A percentile compares a stretch with the other conserved stretches of the same genome.
These are phyloP conservation scores for Candida germanica DNA, from an alignment of 805 yeast genomes.

Conservation along the genomic window DNA sequence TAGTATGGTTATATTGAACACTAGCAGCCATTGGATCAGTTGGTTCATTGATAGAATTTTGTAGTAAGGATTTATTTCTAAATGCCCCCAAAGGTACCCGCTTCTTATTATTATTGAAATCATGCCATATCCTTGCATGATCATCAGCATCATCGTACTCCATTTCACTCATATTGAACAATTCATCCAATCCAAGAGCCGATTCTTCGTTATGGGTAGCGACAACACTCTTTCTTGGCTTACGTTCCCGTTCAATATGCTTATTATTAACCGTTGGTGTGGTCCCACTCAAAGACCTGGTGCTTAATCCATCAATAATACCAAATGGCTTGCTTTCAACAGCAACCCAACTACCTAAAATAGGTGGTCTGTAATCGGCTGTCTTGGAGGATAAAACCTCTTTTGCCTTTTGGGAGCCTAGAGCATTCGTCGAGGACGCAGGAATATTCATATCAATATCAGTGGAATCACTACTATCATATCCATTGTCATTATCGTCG, in stretches of 20 bases:
- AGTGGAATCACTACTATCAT: constrained; percentile 82
- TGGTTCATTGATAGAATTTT: constrained; percentile 22
- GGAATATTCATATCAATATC: constrained; percentile 90
- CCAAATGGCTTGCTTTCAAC: constrained; percentile 80
- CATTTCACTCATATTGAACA: constrained; percentile 82
- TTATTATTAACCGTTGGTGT: constrained; percentile 9
- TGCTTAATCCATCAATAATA: constrained; percentile 90
- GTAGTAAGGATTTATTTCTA: constrained; percentile 59
- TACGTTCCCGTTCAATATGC: constrained; percentile 12
- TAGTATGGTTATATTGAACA: constrained; percentile 24
- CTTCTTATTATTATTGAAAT: constrained; percentile 42
- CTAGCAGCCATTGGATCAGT: constrained; percentile 16
- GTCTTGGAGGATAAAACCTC: constrained; percentile 88
- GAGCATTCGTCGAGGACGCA: constrained; percentile 52
- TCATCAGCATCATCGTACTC: constrained; percentile 69
- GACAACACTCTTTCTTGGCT: constrained; percentile 19
- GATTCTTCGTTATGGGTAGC: constrained; percentile 26
- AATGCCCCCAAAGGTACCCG: constrained; percentile 85
- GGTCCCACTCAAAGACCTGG: constrained; percentile 58
- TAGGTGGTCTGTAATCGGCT: constrained; percentile 85
- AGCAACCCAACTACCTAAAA: constrained; percentile 88
- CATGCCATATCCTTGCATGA: constrained; percentile 45
- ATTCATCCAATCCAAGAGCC: constrained; percentile 65
- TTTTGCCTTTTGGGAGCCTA: constrained; percentile 80
- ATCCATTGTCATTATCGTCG: constrained; percentile 27